These are phyloP conservation scores for Ceratobasidium theobromae DNA, from an alignment of 1,284 basidiomycete genomes.

Conservation along the genomic window DNA sequence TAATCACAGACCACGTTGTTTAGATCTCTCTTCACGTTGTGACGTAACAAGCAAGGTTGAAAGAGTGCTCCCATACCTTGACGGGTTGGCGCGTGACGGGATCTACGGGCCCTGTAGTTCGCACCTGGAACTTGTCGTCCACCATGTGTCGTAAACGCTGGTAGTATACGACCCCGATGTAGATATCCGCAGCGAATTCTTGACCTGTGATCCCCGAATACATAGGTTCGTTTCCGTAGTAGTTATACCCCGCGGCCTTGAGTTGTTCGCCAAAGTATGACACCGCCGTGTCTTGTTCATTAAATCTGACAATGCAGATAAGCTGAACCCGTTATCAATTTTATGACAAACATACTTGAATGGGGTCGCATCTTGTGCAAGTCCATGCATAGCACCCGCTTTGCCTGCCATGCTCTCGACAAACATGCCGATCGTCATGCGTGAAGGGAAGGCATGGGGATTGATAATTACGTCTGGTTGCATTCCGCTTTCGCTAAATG, in stretches of 20 bases:
- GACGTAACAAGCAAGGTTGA: neutral
- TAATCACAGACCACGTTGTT: neutral
- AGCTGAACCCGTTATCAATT: neutral
- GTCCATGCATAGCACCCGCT: conserved; percentile 95
- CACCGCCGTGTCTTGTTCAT: conserved; percentile 92
- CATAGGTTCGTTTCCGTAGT: conserved; percentile 99
- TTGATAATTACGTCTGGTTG: conserved; percentile 99
- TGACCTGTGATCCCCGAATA: conserved; percentile 99
- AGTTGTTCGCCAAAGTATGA: conserved; percentile 98
- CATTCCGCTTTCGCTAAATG: conserved; percentile 97
- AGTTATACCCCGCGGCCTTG: conserved; percentile 93
- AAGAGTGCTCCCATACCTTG: conserved; percentile 62
- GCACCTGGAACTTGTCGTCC: conserved; percentile 98
- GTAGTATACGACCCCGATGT: conserved; percentile 98
- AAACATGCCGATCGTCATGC: conserved; percentile 99
- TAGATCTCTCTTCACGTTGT: too few species aligned
- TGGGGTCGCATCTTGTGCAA: conserved; percentile 97
- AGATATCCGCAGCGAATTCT: conserved; percentile 98
- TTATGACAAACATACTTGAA: conserved; percentile 68
- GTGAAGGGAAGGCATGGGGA: conserved; percentile 98
- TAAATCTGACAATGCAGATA: conserved; percentile 62
- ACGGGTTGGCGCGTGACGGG: conserved; percentile 95
- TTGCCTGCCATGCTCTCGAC: conserved; percentile 99
- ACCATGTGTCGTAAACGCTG: conserved; percentile 99
- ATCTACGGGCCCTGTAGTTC: conserved; percentile 97